A percentile compares a stretch with the other conserved stretches of the same genome.
phyloP scores from a whole-genome alignment of 1,139 yeast species.

The Candida sojae region DNA sequence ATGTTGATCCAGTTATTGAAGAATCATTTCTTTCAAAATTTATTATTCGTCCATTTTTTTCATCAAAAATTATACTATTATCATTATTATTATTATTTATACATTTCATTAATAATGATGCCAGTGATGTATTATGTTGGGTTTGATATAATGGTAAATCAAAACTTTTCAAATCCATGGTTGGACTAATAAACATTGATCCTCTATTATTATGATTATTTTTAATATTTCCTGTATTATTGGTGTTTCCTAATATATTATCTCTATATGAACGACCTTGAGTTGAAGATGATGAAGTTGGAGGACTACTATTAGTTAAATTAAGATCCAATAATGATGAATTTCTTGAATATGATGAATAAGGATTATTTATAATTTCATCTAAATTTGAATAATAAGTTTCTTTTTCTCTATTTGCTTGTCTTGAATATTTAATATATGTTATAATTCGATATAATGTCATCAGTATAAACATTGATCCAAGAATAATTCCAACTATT shows the following conservation, averaged over 20 bases:
- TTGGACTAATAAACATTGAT: constrained; percentile 42
- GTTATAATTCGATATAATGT: constrained; percentile 23
- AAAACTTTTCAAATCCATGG: constrained; percentile 20
- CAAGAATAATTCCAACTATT: constrained; percentile 39
- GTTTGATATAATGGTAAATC: constrained; percentile 24
- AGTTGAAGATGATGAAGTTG: constrained; percentile 6
- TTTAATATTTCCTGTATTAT: constrained; percentile 8
- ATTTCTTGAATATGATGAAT: constrained; percentile 7
- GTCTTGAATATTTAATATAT: constrained; percentile 23
- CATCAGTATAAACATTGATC: constrained; percentile 24
- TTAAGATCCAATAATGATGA: constrained; percentile 6
- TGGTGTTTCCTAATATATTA: constrained; percentile 18
- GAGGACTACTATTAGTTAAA: not conserved
- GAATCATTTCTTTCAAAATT: constrained; percentile 1
- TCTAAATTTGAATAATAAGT: constrained; percentile 22
- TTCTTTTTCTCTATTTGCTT: constrained; percentile 43
- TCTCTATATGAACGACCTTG: constrained; percentile 12
- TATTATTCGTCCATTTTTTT: not conserved
- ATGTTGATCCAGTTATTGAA: not conserved
- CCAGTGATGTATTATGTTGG: constrained; percentile 8
- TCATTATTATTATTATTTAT: not conserved
- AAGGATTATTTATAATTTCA: constrained; percentile 13
- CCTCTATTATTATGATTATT: constrained; percentile 20
- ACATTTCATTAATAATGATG: constrained; percentile 5
- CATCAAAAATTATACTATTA: constrained; percentile 1